Base-by-base conservation (phyloP, 805 yeast genomes). In the Kuraishia borneana region DNA sequence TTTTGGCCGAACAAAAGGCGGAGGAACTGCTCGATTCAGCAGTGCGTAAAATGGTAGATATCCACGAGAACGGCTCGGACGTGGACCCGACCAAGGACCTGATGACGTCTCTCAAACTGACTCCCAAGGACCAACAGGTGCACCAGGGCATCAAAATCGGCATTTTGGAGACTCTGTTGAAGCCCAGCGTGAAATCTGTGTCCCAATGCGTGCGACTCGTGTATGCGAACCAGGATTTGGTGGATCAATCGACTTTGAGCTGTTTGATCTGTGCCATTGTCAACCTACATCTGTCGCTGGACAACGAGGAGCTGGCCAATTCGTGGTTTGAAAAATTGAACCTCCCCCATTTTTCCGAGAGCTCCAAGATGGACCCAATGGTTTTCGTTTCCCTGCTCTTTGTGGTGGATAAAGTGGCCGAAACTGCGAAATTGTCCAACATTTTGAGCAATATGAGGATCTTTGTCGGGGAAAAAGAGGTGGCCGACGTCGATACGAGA, bases 381-480 rank as follows among this genome's bases (percentile, higher is more conserved):
- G 46, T 44, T 28, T 53, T 53, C 39, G 51, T 46, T 7, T 37
- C 51, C 2, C 39, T 52, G 25, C 38, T 47, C 7, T 47, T 42
- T 28, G 44, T 50, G 8, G 38, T 47, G 33, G 40, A 45, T 26
- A 29, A 36, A 8, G 32, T 50, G 49, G 41, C 40, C 5, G 42
- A 38, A 6, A 26, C 38, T n/a, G 32, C 35, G 2, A 21, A 32
- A 21, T 31, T 53, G 21, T 30, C 50, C 19, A 48, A 53, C 30
- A 45, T 52, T 6, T 34, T 50, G 20, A 54, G 48, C 16, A 45
- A 50, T 27, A 43, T 53, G 50, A 42, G 58, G 36, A 50, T 53
- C n/a, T 53, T 48, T 36, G 43, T 50, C 20, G 56, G 56, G 23
- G 41, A 39, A 18, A 39, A 40, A 5, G 27, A 31, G 9, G 32